Percentiles rank a stretch among this genome's conserved stretches.
These are phyloP conservation scores for Tetracentron sinense DNA, from an alignment of 164 flowering plant genomes.

Conservation along the genomic window DNA sequence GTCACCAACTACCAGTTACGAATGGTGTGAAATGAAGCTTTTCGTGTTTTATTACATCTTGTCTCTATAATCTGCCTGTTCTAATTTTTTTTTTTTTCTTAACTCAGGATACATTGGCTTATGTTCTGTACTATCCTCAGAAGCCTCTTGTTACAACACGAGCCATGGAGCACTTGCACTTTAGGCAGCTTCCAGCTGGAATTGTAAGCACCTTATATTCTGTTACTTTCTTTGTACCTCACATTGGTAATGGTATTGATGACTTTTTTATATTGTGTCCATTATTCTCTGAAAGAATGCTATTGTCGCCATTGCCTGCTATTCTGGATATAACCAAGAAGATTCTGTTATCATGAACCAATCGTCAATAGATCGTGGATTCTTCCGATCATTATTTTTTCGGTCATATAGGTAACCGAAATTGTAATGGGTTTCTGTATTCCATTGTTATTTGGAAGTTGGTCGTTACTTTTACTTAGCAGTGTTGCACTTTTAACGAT, in stretches of 20 bases:
- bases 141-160: slow-evolving; percentile 98
- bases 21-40: slow-evolving; percentile 50
- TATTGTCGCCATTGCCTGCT: slow-evolving; percentile 92
- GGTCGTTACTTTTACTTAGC: not conserved
- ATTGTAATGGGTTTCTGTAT: not conserved
- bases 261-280: not conserved
- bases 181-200: slow-evolving; percentile 98
- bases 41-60: not conserved
- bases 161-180: slow-evolving; percentile 98
- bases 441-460: not conserved
- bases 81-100: slow-evolving; percentile 1
- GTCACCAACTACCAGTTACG: slow-evolving; percentile 96
- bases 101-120: slow-evolving; percentile 90
- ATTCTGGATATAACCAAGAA: slow-evolving; percentile 97
- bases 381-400: slow-evolving; percentile 86
- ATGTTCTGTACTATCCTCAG: slow-evolving; percentile 93
- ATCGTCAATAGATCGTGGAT: slow-evolving; percentile 98
- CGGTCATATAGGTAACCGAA: slow-evolving; percentile 73
- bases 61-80: not conserved
- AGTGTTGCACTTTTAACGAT: not conserved
- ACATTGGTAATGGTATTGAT: slow-evolving; percentile 1
- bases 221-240: not conserved
- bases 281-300: slow-evolving; percentile 53
- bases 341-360: slow-evolving; percentile 99
- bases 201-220: slow-evolving; percentile 48